Percentiles rank a stretch among this genome's conserved stretches.
Evolutionary conservation across 139 green algal species (phyloP).

Genomic region (Ettlia oleoabundans): DNA sequence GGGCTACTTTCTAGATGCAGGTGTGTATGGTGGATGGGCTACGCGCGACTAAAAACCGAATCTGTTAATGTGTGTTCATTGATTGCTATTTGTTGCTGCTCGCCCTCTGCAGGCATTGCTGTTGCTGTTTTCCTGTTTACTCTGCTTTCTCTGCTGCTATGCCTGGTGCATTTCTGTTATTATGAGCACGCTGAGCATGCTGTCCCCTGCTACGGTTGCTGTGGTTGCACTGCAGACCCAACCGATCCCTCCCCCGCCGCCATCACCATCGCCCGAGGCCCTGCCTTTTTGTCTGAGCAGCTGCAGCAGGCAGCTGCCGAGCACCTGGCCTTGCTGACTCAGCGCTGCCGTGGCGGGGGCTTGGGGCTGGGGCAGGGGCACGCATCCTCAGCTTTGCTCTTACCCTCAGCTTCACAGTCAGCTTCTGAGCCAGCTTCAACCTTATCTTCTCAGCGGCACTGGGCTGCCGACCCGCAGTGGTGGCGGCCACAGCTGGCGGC

Average conservation of each 20-base stretch:
- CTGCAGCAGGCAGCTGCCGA: slow-evolving; percentile 11
- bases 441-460: background rate
- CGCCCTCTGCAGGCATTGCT: too few species aligned
- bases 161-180: too few species aligned
- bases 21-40: background rate
- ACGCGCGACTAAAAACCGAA: too few species aligned
- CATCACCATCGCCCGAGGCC: background rate
- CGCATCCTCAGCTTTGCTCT: background rate
- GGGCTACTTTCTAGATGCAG: background rate
- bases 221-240: background rate
- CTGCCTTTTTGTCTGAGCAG: slow-evolving; percentile 13
- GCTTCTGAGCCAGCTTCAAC: too few species aligned
- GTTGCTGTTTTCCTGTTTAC: too few species aligned
- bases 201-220: background rate
- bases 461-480: background rate
- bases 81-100: too few species aligned
- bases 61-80: too few species aligned
- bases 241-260: background rate
- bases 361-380: background rate
- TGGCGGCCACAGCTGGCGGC: background rate
- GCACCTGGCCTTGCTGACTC: background rate
- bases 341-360: background rate
- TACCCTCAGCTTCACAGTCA: too few species aligned
- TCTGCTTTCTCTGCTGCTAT: too few species aligned
- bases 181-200: too few species aligned